Base-by-base conservation (phyloP, 257 asterid genomes). In the Sherardia arvensis region DNA sequence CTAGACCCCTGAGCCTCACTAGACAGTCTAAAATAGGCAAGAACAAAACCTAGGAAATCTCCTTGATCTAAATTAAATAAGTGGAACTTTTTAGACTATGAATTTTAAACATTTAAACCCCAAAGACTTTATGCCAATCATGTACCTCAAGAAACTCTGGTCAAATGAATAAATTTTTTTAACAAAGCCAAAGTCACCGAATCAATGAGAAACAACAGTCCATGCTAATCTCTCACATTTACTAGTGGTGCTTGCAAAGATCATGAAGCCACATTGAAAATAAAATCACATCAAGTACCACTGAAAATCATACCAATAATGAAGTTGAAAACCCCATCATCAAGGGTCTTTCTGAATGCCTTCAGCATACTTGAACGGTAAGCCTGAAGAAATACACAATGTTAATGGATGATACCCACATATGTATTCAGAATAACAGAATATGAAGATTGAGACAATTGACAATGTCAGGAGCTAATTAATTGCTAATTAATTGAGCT, bases 361-460 rank as follows among this genome's bases (percentile, higher is more conserved):
- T 87, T 90, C 95, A 93, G 71, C 99, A 93, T 93, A 88, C 96
- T 93, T 72, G 95, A 74, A 69, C 99, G 89, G 77, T 93, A 93
- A 75, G 95, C 97, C 99, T 93, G 87, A 73, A 59, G 69, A 27
- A 27, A 72, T 23, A 51, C 38, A 66, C 59, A 18, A 51, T 33
- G 70, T 80, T 40, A 84, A 61, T 30, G 38, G 21, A 14, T 36
- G 21, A 54, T n/a, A n/a, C n/a, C n/a, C n/a, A n/a, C n/a, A n/a
- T n/a, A n/a, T n/a, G n/a, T n/a, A n/a, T n/a, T n/a, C n/a, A 9
- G 28, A 27, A 25, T 1, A 23, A 12, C 8, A 48, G n/a, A 18
- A 51, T 8, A n/a, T n/a, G n/a, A n/a, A n/a, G 23, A 61, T 5
- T 43, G 14, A 1, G 34, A 18, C 23, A 29, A 20, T 21, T 12